Conservation (phyloP, 169 alveolate species). For the Cryptosporidium parvum region DNA sequence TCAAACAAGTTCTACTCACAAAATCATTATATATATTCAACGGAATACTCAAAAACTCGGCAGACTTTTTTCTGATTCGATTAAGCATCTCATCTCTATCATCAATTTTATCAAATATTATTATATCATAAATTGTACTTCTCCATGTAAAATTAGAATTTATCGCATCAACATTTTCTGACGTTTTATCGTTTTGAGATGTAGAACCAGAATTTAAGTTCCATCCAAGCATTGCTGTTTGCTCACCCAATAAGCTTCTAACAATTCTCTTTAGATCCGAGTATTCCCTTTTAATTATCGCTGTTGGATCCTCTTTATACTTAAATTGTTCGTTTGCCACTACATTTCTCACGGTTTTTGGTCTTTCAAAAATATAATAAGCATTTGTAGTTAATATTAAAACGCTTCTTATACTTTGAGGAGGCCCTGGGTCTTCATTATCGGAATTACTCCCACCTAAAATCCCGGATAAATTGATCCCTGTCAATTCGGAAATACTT, state of each 20-base stretch:
- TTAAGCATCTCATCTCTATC: constrained; percentile 71
- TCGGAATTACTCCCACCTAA: constrained; percentile 7
- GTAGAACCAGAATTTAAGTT: background rate
- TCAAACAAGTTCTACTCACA: constrained; percentile 54
- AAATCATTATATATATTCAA: constrained; percentile 45
- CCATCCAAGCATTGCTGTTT: constrained; percentile 69
- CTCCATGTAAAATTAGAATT: constrained; percentile 18
- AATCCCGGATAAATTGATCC: background rate
- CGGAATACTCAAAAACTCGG: constrained; percentile 10
- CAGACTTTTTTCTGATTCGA: constrained; percentile 25
- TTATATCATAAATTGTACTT: constrained; percentile 42
- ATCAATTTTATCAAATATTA: constrained; percentile 56
- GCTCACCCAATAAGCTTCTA: constrained; percentile 61
- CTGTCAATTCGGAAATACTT: background rate
- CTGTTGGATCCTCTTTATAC: constrained; percentile 44
- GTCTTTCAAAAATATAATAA: constrained; percentile 64
- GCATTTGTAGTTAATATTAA: constrained; percentile 36
- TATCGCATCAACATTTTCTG: background rate
- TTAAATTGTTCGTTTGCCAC: constrained; percentile 39
- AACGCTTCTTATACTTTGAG: constrained; percentile 31
- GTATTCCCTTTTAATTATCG: constrained; percentile 55
- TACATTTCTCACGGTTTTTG: constrained; percentile 58
- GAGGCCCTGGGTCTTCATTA: constrained; percentile 17
- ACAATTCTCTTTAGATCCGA: constrained; percentile 40
- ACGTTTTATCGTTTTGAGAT: background rate